Evolutionary conservation across 176 grass and related monocot genomes (phyloP), one percentile per base, ranked within the genome.

Genomic region (Musa itinerans): DNA sequence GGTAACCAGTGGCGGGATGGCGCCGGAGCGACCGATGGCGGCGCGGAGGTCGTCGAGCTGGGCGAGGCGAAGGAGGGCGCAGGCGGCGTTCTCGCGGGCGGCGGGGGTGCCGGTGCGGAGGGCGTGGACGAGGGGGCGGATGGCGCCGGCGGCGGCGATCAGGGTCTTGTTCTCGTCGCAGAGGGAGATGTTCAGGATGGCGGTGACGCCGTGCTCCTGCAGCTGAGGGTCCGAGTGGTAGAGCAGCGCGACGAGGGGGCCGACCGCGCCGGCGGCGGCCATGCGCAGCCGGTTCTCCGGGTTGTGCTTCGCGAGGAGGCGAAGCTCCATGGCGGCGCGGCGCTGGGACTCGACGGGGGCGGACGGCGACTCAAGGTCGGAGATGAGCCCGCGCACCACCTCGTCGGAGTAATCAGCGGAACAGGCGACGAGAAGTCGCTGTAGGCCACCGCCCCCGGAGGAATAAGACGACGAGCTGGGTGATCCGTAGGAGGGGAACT

Each of bases 181-280:
- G 9, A 70, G 68, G 34, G 68, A 70, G 29, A 70, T 34, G 68
- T 70, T 70, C 22, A 70, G 68, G 16, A 70, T 70, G 43, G 68
- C 68, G 14, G 68, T 70, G 16, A 70, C 68, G 68, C 68, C 68
- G 68, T 70, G 68, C 68, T 70, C 68, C 68, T 70, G 68, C 68
- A 70, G 48, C 68, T 34, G 43, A 43, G 17, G 68, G 48, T 70
- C 68, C 34, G 68, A 43, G 34, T 70, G 68, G 16, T 34, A 70
- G 34, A 70, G 68, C 16, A 70, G 15, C 7, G 68, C 68, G 29
- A 70, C 43, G 68, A 70, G 68, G 14, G 68, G 68, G 8, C 68
- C 68, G 16, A 70, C 68, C 6, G 68, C 68, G 68, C 68, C 68
- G 17, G 68, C 68, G 34, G 7, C 68, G 43, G 68, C 68, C 14